These are phyloP conservation scores for Gaeumannomyces tritici DNA, from an alignment of 2,329 filamentous ascomycete genomes.

Conservation along the genomic window DNA sequence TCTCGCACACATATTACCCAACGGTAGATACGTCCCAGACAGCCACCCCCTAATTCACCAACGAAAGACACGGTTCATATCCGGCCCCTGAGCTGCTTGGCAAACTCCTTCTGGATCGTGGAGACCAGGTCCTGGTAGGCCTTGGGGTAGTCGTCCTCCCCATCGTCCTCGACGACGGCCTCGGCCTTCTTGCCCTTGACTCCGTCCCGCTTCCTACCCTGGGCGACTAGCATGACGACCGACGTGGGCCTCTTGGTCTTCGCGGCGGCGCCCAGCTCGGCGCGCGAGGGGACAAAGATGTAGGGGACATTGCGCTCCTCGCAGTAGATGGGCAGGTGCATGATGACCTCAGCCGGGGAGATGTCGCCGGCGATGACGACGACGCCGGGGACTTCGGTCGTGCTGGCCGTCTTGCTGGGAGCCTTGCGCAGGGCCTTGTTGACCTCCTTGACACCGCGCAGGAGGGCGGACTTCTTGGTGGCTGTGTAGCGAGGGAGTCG, in stretches of 20 bases:
- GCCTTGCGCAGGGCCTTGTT: constrained; percentile 98
- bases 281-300: constrained; percentile 85
- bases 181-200: constrained; percentile 32
- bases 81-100: constrained; percentile 37
- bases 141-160: constrained; percentile 49
- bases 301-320: constrained; percentile 98
- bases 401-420: constrained; percentile 54
- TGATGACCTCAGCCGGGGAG: constrained; percentile 97
- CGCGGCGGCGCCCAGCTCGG: constrained; percentile 86
- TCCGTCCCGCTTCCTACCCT: constrained; percentile 39
- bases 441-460: constrained; percentile 97
- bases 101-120: constrained; percentile 55
- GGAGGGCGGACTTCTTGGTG: constrained; percentile 89
- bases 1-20: neutral
- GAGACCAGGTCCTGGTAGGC: constrained; percentile 57
- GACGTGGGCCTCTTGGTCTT: constrained; percentile 94
- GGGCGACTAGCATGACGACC: constrained; percentile 69
- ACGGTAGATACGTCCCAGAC: constrained; percentile 5
- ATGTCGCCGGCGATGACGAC: constrained; percentile 95
- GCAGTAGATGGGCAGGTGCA: constrained; percentile 93
- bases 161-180: constrained; percentile 37
- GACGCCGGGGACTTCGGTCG: constrained; percentile 57
- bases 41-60: constrained; percentile 81
- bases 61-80: constrained; percentile 16
- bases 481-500: constrained; percentile 40